Conservation (phyloP, 75 land plant genomes). For the Sequoiadendron giganteum region DNA sequence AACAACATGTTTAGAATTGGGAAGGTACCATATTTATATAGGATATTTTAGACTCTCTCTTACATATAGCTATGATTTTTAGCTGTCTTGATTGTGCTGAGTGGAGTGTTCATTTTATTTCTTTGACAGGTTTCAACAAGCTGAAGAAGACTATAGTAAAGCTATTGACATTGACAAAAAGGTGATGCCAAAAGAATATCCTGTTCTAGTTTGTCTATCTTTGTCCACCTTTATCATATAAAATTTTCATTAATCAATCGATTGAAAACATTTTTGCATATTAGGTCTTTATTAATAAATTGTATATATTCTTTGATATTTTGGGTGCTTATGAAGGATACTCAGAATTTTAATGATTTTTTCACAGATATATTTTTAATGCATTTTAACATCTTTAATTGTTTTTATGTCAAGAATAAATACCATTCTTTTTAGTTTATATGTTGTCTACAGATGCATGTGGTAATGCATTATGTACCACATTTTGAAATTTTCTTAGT, state of each 20-base stretch:
- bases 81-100: not conserved
- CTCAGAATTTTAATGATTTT: not conserved
- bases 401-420: not conserved
- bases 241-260: not conserved
- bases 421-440: not conserved
- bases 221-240: not conserved
- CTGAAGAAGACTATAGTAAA: slow-evolving; percentile 81
- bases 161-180: slow-evolving; percentile 81
- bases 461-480: not conserved
- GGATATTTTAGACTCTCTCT: not conserved
- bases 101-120: not conserved
- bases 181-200: slow-evolving; percentile 32
- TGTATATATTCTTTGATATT: not conserved
- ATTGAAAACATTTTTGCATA: not conserved
- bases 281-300: not conserved
- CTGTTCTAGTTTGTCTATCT: not conserved
- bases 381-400: not conserved
- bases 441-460: not conserved
- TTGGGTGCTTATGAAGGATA: not conserved
- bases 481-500: not conserved
- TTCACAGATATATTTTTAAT: not conserved
- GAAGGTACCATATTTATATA: slow-evolving; percentile 21
- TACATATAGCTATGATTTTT: not conserved
- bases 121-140: slow-evolving; percentile 62
- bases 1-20: slow-evolving; percentile 41